Percentiles rank a stretch among this genome's conserved stretches.
phyloP scores from a whole-genome alignment of 768 basidiomycete species.

The Dentipellis fragilis region DNA sequence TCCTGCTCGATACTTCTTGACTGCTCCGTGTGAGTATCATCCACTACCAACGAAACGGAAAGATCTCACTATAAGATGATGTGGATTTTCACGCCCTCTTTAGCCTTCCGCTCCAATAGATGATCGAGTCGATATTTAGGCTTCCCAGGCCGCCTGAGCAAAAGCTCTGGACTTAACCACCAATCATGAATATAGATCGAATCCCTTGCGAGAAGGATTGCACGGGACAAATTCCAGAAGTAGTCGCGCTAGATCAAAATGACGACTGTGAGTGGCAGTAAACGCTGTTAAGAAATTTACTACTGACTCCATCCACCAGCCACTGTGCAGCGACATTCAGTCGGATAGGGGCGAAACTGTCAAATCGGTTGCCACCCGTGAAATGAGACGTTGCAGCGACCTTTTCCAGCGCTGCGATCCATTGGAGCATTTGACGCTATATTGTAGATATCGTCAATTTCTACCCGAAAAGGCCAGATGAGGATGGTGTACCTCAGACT shows the following conservation, averaged over 20 bases:
- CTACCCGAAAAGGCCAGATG: background rate
- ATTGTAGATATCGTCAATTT: conserved; percentile 1
- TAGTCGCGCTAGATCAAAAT: conserved; percentile 68
- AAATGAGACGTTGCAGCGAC: conserved; percentile 71
- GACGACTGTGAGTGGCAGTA: background rate
- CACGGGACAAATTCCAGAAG: conserved; percentile 93
- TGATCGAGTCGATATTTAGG: conserved; percentile 81
- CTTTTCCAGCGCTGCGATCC: conserved; percentile 85
- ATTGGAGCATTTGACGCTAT: conserved; percentile 93
- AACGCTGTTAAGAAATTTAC: background rate
- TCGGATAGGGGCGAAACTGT: conserved; percentile 88
- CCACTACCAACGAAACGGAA: background rate
- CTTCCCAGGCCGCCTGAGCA: conserved; percentile 76
- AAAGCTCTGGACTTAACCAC: conserved; percentile 91
- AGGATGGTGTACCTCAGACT: conserved; percentile 56
- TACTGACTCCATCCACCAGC: conserved; percentile 90
- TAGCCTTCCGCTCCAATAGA: conserved; percentile 82
- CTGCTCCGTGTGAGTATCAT: conserved; percentile 28
- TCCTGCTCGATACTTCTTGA: conserved; percentile 90
- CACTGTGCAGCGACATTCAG: conserved; percentile 93
- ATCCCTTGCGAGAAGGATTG: conserved; percentile 81
- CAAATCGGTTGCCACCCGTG: conserved; percentile 76
- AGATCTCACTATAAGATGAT: conserved; percentile 80
- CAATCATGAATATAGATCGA: conserved; percentile 94
- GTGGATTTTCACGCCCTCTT: conserved; percentile 92